Evolutionary conservation across 2,329 filamentous ascomycete genomes (phyloP).

Genomic region (Paecilomyces formosus): DNA sequence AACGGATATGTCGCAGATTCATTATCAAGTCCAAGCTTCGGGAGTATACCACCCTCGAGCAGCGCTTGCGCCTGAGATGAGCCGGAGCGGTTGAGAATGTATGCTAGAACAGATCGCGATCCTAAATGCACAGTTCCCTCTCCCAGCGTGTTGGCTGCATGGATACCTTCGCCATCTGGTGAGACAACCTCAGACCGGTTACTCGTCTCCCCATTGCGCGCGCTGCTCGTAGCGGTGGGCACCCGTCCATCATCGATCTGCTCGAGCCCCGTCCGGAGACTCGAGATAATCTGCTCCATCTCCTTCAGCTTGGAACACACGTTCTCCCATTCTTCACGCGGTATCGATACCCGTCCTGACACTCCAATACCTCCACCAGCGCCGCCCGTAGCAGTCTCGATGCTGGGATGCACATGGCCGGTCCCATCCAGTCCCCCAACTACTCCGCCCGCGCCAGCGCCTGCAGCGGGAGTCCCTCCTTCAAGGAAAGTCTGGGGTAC

Average conservation of each 20-base stretch:
- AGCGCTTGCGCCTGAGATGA: conserved; percentile 45
- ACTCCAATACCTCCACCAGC: conserved; percentile 8
- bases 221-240: conserved; percentile 15
- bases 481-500: conserved; percentile 3
- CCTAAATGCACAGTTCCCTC: conserved; percentile 56
- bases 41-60: conserved; percentile 54
- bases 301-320: conserved; percentile 34
- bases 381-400: conserved; percentile 5
- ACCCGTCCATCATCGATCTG: conserved; percentile 22
- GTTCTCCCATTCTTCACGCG: conserved; percentile 39
- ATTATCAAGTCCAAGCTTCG: conserved; percentile 57
- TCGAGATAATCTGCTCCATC: conserved; percentile 35
- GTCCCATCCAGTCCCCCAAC: conserved; percentile 3
- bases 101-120: conserved; percentile 54
- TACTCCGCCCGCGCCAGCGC: background rate
- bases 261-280: conserved; percentile 32
- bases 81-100: conserved; percentile 49
- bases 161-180: conserved; percentile 48
- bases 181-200: conserved; percentile 18
- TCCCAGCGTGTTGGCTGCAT: conserved; percentile 52
- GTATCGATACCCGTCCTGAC: conserved; percentile 26
- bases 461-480: conserved; percentile 1
- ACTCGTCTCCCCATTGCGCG: conserved; percentile 15
- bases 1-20: conserved; percentile 59
- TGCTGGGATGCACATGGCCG: conserved; percentile 5